Conservation (phyloP, 805 yeast genomes). For the Zygoascus flipseniorum region DNA sequence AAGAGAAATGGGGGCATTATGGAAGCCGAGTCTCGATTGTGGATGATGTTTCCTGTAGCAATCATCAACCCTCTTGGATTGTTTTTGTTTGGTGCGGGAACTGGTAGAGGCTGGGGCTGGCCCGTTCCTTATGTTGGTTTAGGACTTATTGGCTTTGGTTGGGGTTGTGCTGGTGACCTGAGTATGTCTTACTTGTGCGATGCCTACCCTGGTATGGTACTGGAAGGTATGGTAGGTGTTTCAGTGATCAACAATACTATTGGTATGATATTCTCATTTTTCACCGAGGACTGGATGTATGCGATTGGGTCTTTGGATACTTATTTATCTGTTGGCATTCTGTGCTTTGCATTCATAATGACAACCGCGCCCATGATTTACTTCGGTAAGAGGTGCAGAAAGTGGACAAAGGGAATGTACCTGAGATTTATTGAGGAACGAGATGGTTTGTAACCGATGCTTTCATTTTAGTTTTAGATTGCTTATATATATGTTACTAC, state of each 20-base stretch:
- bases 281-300: slow-evolving; percentile 50
- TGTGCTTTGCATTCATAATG: slow-evolving; percentile 45
- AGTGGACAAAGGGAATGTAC: slow-evolving; percentile 14
- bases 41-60: slow-evolving; percentile 39
- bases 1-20: slow-evolving; percentile 9
- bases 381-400: slow-evolving; percentile 54
- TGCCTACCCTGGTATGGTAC: slow-evolving; percentile 44
- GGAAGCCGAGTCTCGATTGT: slow-evolving; percentile 46
- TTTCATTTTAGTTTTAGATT: not conserved
- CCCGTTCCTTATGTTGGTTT: slow-evolving; percentile 45
- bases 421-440: slow-evolving; percentile 12
- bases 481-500: not conserved
- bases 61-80: slow-evolving; percentile 47
- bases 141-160: slow-evolving; percentile 48
- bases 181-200: slow-evolving; percentile 49
- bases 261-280: slow-evolving; percentile 56
- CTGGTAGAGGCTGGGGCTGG: slow-evolving; percentile 47
- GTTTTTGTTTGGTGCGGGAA: slow-evolving; percentile 57
- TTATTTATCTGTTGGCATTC: slow-evolving; percentile 48
- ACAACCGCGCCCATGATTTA: slow-evolving; percentile 48
- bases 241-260: slow-evolving; percentile 50
- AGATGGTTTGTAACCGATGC: slow-evolving; percentile 6
- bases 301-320: slow-evolving; percentile 46
- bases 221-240: slow-evolving; percentile 52
- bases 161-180: slow-evolving; percentile 53